Conservation (phyloP, 192 early-diverging fungal genomes). For the Fimicolochytrium jonesii region DNA sequence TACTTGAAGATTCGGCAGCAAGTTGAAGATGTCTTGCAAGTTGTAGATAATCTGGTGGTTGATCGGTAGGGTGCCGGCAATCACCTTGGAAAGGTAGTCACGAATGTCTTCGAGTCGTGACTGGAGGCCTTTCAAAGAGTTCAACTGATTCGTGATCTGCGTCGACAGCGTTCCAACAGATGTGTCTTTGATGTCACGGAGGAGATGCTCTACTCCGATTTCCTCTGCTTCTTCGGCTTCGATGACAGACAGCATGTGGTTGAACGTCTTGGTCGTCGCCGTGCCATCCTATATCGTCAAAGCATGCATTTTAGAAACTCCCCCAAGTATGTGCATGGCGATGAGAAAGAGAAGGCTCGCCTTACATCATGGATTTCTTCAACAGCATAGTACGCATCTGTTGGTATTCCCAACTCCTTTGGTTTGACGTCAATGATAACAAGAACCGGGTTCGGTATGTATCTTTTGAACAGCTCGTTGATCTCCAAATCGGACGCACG, state of each 20-base stretch:
- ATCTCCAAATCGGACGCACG: constrained; percentile 95
- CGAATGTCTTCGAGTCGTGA: constrained; percentile 81
- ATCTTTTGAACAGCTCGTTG: constrained; percentile 95
- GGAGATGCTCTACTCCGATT: constrained; percentile 97
- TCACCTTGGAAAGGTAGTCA: constrained; percentile 83
- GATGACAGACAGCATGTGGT: constrained; percentile 91
- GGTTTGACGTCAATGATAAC: constrained; percentile 97
- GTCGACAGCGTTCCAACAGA: constrained; percentile 91
- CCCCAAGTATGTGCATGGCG: no score
- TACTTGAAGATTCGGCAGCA: constrained; percentile 86
- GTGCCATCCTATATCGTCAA: constrained; percentile 92
- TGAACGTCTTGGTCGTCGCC: constrained; percentile 93
- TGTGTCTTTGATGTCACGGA: constrained; percentile 98
- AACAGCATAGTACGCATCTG: constrained; percentile 95
- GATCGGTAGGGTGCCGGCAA: constrained; percentile 77
- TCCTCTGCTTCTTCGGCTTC: constrained; percentile 99
- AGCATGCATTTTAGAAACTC: no score
- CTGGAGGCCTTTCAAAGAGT: constrained; percentile 86
- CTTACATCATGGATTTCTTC: constrained; percentile 96
- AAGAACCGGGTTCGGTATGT: constrained; percentile 92
- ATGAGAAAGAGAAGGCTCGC: constrained; percentile 13
- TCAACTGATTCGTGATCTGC: constrained; percentile 87
- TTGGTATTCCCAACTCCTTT: constrained; percentile 88
- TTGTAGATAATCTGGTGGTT: constrained; percentile 98
- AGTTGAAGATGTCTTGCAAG: constrained; percentile 97